A percentile compares a stretch with the other conserved stretches of the same genome.
These are phyloP conservation scores for Senecio squalidus DNA, from an alignment of 140 eudicot genomes.

Conservation along the genomic window DNA sequence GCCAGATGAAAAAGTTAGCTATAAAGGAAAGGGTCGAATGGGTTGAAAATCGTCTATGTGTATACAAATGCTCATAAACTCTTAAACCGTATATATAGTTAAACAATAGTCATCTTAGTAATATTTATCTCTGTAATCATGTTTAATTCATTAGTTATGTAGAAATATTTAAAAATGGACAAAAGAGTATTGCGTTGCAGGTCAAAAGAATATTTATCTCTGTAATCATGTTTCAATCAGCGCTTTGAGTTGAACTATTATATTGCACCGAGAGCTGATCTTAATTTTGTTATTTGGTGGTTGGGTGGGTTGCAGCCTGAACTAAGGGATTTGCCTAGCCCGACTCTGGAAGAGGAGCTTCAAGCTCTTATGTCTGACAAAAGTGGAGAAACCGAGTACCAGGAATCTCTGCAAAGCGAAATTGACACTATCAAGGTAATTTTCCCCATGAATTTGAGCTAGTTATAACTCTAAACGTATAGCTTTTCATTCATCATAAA, in stretches of 20 bases:
- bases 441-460: constrained; percentile 2
- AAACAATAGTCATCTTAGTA: no score
- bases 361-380: constrained; percentile 67
- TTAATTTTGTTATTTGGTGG: constrained; percentile 3
- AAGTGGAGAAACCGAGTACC: constrained; percentile 63
- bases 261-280: background rate
- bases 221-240: no score
- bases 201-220: no score
- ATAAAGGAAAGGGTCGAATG: no score
- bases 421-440: constrained; percentile 48
- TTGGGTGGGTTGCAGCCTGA: constrained; percentile 67
- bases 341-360: constrained; percentile 63
- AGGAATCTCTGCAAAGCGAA: constrained; percentile 60
- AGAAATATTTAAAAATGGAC: no score
- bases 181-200: no score
- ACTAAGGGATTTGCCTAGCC: constrained; percentile 39
- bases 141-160: no score
- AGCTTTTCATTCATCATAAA: background rate
- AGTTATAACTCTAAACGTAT: background rate
- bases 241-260: background rate
- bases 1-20: no score
- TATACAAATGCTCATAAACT: no score
- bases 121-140: no score
- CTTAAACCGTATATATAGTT: no score
- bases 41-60: no score